Conservation (phyloP, 805 yeast species). For the Crinitomyces ghanaensis region DNA sequence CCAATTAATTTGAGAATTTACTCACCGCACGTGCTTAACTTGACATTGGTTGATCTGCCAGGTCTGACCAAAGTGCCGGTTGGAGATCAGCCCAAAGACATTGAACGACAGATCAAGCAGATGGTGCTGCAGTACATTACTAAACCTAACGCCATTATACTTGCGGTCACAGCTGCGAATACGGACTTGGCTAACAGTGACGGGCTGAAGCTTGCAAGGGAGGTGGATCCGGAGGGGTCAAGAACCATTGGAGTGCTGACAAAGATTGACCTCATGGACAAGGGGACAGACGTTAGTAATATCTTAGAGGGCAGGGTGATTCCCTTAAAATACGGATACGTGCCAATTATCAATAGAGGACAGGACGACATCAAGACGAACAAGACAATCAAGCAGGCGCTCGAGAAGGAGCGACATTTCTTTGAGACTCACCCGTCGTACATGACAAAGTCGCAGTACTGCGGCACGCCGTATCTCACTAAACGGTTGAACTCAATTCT, state of each 20-base stretch:
- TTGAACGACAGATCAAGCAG: constrained; percentile 86
- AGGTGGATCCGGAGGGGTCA: constrained; percentile 93
- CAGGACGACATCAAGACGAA: constrained; percentile 87
- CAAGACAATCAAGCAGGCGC: constrained; percentile 81
- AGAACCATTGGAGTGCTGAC: constrained; percentile 96
- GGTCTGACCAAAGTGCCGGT: constrained; percentile 98
- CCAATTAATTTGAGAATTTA: constrained; percentile 90
- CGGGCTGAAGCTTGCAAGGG: constrained; percentile 91
- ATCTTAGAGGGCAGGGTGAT: constrained; percentile 91
- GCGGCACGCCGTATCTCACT: constrained; percentile 98
- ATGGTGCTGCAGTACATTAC: constrained; percentile 88
- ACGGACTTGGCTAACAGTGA: constrained; percentile 96
- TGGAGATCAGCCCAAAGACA: constrained; percentile 97
- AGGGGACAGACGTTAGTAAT: constrained; percentile 94
- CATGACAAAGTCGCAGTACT: constrained; percentile 84
- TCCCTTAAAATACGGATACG: constrained; percentile 89
- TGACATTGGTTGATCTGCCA: constrained; percentile 92
- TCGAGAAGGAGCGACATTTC: constrained; percentile 65
- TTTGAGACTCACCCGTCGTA: constrained; percentile 88
- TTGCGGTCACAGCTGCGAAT: constrained; percentile 93
- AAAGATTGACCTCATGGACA: constrained; percentile 93
- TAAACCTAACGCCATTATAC: constrained; percentile 87
- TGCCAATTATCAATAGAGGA: constrained; percentile 94
- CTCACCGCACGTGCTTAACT: constrained; percentile 87
- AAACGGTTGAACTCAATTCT: constrained; percentile 80